These are phyloP conservation scores for Chamaenerion angustifolium DNA, from an alignment of 345 rosid genomes.

Conservation along the genomic window DNA sequence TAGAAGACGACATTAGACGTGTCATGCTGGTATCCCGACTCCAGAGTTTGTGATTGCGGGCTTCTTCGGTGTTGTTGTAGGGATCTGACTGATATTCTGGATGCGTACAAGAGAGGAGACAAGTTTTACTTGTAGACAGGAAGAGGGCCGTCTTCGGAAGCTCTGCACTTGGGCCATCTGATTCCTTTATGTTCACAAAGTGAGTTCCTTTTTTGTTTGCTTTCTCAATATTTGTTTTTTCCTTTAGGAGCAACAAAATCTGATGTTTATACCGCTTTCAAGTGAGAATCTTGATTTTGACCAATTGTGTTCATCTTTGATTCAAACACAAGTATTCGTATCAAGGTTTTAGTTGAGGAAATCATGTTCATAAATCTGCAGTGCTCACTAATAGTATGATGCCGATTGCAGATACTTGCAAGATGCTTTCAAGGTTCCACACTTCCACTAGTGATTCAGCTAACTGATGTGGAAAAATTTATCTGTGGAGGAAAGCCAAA, in stretches of 20 bases:
- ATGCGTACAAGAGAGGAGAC: conserved; percentile 66
- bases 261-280: too few species aligned
- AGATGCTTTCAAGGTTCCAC: conserved; percentile 87
- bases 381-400: neutral
- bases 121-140: conserved; percentile 88
- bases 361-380: too few species aligned
- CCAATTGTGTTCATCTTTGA: too few species aligned
- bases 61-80: conserved; percentile 9
- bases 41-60: neutral
- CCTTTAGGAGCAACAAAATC: too few species aligned
- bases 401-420: conserved; percentile 44
- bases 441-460: conserved; percentile 87
- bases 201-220: conserved; percentile 7
- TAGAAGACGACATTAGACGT: too few species aligned
- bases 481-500: conserved; percentile 68
- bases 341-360: too few species aligned
- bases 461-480: conserved; percentile 93
- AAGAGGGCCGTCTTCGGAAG: conserved; percentile 92
- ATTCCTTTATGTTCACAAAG: conserved; percentile 95
- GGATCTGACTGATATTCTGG: conserved; percentile 65
- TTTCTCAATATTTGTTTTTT: neutral
- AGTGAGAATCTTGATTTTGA: too few species aligned
- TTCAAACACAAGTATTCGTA: too few species aligned
- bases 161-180: conserved; percentile 84
- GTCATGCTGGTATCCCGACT: too few species aligned